phyloP scores from a whole-genome alignment of 208 protist genomes.

The Vickermania ingenoplastis region DNA sequence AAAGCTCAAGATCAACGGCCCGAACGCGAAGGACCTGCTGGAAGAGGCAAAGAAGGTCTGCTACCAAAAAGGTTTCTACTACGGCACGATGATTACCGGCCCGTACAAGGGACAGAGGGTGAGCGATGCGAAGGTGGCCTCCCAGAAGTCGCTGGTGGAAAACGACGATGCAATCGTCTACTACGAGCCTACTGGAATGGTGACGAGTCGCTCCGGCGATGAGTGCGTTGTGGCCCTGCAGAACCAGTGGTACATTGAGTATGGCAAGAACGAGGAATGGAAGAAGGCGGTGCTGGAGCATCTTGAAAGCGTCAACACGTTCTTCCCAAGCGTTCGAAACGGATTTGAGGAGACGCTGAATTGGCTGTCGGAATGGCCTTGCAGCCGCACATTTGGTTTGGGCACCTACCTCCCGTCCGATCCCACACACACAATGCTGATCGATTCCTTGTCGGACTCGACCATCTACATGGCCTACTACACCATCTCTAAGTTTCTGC shows the following conservation, averaged over 20 bases:
- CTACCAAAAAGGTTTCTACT: constrained; percentile 98
- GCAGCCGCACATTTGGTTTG: constrained; percentile 98
- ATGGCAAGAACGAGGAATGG: constrained; percentile 98
- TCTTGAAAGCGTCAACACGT: constrained; percentile 90
- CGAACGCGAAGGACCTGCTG: constrained; percentile 93
- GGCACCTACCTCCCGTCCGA: constrained; percentile 98
- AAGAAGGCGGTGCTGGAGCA: constrained; percentile 75
- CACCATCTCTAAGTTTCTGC: constrained; percentile 97
- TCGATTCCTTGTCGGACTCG: constrained; percentile 99
- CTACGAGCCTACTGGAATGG: constrained; percentile 94
- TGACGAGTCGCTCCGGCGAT: constrained; percentile 98
- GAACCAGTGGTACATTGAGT: constrained; percentile 99
- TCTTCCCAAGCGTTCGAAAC: constrained; percentile 84
- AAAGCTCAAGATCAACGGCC: constrained; percentile 93
- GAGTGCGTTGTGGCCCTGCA: constrained; percentile 98
- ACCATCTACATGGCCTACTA: constrained; percentile 99
- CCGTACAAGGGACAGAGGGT: constrained; percentile 80
- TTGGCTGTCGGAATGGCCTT: constrained; percentile 99
- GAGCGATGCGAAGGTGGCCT: constrained; percentile 91
- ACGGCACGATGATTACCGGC: constrained; percentile 90
- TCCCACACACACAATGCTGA: constrained; percentile 89
- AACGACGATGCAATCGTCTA: constrained; percentile 85
- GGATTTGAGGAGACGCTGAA: constrained; percentile 92
- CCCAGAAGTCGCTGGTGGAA: constrained; percentile 72
- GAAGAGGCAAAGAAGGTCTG: constrained; percentile 95